Percentiles rank a stretch among this genome's conserved stretches.
Evolutionary conservation across 371 early-diverging fungal genomes (phyloP).

Genomic region (Actinomortierella ambigua): DNA sequence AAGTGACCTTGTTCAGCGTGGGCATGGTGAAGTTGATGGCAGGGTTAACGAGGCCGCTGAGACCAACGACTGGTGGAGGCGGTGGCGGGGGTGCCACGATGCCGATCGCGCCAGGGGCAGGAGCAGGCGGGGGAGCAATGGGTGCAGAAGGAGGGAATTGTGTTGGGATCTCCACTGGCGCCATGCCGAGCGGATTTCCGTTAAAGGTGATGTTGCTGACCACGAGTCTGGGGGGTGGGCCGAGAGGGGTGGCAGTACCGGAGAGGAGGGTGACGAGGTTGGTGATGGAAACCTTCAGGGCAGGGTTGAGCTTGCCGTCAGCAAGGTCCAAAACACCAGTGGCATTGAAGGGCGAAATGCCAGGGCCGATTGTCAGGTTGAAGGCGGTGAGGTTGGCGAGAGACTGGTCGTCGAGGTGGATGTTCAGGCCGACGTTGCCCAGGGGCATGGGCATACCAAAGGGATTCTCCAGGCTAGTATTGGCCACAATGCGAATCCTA

Average conservation of each 20-base stretch:
- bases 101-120: not conserved
- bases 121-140: not conserved
- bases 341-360: constrained; percentile 23
- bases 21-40: constrained; percentile 23
- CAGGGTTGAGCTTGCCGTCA: constrained; percentile 25
- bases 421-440: constrained; percentile 14
- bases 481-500: constrained; percentile 17
- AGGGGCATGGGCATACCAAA: constrained; percentile 26
- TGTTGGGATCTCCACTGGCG: constrained; percentile 24
- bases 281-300: constrained; percentile 21
- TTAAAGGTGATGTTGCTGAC: constrained; percentile 11
- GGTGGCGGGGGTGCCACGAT: constrained; percentile 2
- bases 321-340: constrained; percentile 29
- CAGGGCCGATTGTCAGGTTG: constrained; percentile 10
- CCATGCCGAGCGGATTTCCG: constrained; percentile 18
- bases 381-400: constrained; percentile 34
- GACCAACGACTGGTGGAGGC: constrained; percentile 27
- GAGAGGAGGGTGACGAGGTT: constrained; percentile 28
- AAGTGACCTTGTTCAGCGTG: constrained; percentile 22
- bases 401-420: constrained; percentile 21
- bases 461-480: constrained; percentile 24
- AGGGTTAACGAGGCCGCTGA: constrained; percentile 27
- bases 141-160: constrained; percentile 9
- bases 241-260: constrained; percentile 26
- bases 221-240: constrained; percentile 23